phyloP scores from a whole-genome alignment of 768 basidiomycete species.

The Coprinopsis marcescibilis region DNA sequence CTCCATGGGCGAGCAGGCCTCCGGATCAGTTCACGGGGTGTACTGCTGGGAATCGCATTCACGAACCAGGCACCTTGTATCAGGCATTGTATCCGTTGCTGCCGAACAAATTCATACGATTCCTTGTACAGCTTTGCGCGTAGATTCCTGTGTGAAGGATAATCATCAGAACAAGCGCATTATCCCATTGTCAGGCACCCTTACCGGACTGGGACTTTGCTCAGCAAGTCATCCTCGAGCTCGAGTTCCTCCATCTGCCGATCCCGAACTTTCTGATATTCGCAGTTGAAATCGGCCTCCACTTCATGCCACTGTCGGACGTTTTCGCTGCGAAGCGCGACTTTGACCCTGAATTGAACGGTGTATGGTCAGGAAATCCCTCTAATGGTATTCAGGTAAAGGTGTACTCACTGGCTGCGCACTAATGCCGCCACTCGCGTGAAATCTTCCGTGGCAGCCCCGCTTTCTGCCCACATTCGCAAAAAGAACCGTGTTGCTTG shows the following conservation, averaged over 20 bases:
- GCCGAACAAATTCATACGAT: slow-evolving; percentile 83
- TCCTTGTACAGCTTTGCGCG: slow-evolving; percentile 84
- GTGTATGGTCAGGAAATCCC: slow-evolving; percentile 6
- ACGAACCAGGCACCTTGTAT: slow-evolving; percentile 92
- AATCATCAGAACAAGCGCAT: slow-evolving; percentile 6
- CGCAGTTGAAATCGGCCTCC: slow-evolving; percentile 71
- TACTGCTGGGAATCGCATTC: slow-evolving; percentile 54
- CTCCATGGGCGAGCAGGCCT: slow-evolving; percentile 70
- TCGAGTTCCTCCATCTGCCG: slow-evolving; percentile 89
- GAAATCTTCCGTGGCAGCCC: slow-evolving; percentile 72
- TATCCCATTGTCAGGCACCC: slow-evolving; percentile 19
- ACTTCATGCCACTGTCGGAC: slow-evolving; percentile 78
- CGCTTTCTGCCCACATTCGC: slow-evolving; percentile 90
- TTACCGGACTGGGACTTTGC: slow-evolving; percentile 81
- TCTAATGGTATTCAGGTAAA: background rate
- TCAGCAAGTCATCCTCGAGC: slow-evolving; percentile 79
- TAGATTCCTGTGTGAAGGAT: slow-evolving; percentile 55
- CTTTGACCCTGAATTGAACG: slow-evolving; percentile 52
- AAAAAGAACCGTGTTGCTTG: slow-evolving; percentile 83
- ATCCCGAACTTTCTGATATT: slow-evolving; percentile 82
- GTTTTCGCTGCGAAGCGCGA: slow-evolving; percentile 70
- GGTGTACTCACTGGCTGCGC: slow-evolving; percentile 74
- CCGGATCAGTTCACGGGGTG: slow-evolving; percentile 45
- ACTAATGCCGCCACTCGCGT: slow-evolving; percentile 71
- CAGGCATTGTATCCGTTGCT: slow-evolving; percentile 84